phyloP scores from a whole-genome alignment of 139 green algal species.

The Parachlorella kessleri region DNA sequence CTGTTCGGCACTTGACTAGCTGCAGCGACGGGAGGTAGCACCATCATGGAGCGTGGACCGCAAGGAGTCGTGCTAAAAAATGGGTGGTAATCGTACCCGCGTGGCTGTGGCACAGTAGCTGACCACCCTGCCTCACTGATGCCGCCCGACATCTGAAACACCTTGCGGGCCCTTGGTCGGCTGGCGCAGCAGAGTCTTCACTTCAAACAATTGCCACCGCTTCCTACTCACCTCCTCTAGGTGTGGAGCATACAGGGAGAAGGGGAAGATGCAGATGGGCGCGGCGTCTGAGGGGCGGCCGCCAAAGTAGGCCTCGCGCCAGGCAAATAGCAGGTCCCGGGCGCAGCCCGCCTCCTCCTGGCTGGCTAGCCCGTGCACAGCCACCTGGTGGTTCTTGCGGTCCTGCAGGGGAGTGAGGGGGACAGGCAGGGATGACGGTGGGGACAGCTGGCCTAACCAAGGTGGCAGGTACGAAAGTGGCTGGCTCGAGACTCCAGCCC shows the following conservation, averaged over 20 bases:
- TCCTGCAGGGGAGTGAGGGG: too few relatives aligned
- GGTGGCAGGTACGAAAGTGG: too few relatives aligned
- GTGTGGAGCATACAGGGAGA: not conserved
- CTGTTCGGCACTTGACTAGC: not conserved
- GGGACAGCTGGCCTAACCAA: too few relatives aligned
- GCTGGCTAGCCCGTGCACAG: not conserved
- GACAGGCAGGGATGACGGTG: too few relatives aligned
- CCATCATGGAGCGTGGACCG: not conserved
- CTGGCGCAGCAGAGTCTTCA: too few relatives aligned
- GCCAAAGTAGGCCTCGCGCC: not conserved
- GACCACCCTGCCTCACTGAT: not conserved
- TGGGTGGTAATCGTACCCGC: not conserved
- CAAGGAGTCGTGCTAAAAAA: not conserved
- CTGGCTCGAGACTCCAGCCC: too few relatives aligned
- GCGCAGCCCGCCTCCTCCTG: not conserved
- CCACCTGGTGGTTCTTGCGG: not conserved
- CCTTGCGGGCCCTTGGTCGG: not conserved
- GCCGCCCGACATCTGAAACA: not conserved
- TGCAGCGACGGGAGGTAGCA: not conserved
- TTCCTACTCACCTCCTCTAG: not conserved
- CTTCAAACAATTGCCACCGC: not conserved
- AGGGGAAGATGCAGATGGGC: not conserved
- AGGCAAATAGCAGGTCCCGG: not conserved
- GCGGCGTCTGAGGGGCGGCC: too few relatives aligned
- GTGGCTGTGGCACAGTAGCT: not conserved